These are phyloP conservation scores for Cladophialophora yegresii DNA, from an alignment of 2,329 filamentous ascomycete species.

Conservation along the genomic window DNA sequence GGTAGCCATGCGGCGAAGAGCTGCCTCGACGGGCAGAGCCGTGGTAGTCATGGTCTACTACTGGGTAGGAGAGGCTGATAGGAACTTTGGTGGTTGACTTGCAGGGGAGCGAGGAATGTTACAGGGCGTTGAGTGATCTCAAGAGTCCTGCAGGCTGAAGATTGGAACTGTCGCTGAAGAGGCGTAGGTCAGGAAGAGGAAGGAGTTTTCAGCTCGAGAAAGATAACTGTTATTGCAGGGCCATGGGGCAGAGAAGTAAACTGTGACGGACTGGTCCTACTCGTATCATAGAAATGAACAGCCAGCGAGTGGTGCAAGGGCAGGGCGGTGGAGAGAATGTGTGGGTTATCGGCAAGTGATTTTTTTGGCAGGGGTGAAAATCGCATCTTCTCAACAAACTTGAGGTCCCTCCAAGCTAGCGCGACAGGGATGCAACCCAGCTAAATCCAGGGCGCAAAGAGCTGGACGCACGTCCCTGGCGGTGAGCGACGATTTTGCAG, in stretches of 20 bases:
- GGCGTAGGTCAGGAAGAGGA: constrained; percentile 4
- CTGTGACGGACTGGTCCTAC: background rate
- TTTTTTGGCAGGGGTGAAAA: constrained; percentile 16
- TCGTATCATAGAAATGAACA: constrained; percentile 2
- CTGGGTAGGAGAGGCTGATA: background rate
- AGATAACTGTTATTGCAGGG: constrained; percentile 3
- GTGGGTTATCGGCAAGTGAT: constrained; percentile 4
- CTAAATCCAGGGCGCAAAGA: constrained; percentile 5
- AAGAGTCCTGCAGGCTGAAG: constrained; percentile 3
- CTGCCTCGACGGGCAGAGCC: constrained; percentile 48
- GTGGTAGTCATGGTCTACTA: constrained; percentile 54
- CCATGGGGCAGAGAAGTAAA: background rate
- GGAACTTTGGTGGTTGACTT: background rate
- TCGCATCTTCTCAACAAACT: constrained; percentile 18
- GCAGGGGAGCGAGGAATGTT: background rate
- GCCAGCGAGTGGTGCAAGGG: background rate
- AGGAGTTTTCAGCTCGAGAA: background rate
- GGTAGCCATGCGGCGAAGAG: constrained; percentile 56
- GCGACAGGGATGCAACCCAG: constrained; percentile 8
- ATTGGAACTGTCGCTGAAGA: background rate
- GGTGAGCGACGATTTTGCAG: constrained; percentile 12
- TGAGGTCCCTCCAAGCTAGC: constrained; percentile 1
- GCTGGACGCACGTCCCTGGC: constrained; percentile 2
- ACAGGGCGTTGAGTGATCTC: background rate
- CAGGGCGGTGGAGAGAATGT: constrained; percentile 12